These are phyloP conservation scores for Phylloporus sp. DNA, from an alignment of 768 basidiomycete species.

Conservation along the genomic window DNA sequence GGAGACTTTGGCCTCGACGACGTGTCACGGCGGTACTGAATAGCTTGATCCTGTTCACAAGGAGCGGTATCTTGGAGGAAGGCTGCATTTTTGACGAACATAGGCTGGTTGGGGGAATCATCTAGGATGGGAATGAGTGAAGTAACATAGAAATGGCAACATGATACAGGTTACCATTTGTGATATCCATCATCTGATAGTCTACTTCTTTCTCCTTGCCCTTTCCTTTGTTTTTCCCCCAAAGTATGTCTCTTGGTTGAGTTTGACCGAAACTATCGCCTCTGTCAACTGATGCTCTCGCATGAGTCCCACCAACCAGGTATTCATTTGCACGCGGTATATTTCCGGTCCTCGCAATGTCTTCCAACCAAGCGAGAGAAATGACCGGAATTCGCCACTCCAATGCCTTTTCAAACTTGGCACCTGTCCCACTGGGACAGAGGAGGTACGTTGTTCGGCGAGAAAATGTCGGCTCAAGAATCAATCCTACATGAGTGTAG, in stretches of 20 bases:
- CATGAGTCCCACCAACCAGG: slow-evolving; percentile 28
- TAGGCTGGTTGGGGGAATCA: not conserved
- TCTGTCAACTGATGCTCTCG: slow-evolving; percentile 38
- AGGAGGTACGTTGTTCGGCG: slow-evolving; percentile 75
- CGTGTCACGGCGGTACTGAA: not conserved
- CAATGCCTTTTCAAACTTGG: slow-evolving; percentile 72
- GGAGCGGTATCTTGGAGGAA: slow-evolving; percentile 19
- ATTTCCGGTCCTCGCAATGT: slow-evolving; percentile 50
- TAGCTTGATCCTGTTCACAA: not conserved
- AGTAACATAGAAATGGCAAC: not conserved
- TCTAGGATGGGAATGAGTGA: slow-evolving; percentile 6
- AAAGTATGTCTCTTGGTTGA: slow-evolving; percentile 1
- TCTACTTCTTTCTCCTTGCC: slow-evolving; percentile 32
- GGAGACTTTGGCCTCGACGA: not conserved
- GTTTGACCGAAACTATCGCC: slow-evolving; percentile 24
- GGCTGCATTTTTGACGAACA: slow-evolving; percentile 19
- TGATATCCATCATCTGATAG: slow-evolving; percentile 34
- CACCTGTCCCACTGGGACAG: slow-evolving; percentile 65
- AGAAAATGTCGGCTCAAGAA: slow-evolving; percentile 54
- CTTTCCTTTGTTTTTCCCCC: slow-evolving; percentile 25
- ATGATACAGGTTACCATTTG: slow-evolving; percentile 29
- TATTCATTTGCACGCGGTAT: slow-evolving; percentile 39
- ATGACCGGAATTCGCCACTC: slow-evolving; percentile 82
- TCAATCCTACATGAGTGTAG: slow-evolving; percentile 43
- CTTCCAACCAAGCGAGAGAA: slow-evolving; percentile 63